Base-by-base conservation (phyloP, 2,329 filamentous ascomycete genomes). In the Aspergillus proliferans region DNA sequence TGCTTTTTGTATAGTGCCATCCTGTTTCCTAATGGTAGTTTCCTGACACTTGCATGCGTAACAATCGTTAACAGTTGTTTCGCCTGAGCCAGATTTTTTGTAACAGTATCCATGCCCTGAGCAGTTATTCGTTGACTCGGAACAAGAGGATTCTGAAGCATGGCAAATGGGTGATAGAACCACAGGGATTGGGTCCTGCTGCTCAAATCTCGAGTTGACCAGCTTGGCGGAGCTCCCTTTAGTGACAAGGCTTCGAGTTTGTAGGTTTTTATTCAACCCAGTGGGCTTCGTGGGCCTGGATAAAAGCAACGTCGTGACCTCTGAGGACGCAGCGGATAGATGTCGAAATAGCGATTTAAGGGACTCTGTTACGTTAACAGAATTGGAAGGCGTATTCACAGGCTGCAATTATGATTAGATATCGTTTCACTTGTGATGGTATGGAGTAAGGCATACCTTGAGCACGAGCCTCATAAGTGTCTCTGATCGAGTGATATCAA, bases 71-170 rank as follows among this genome's bases (percentile, higher is more conserved):
- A 72, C 68, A 47, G 66, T 64, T 12, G 46, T 50, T 19, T 64
- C 58, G 26, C 57, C 56, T 12, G 71, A 66, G 39, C 71, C 71
- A 55, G 81, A 90, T 62, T 85, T 86, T 66, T 86, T 76, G 56
- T 78, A 74, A 75, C 93, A 97, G 24, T 70, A 64, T 43, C 93
- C 93, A 69, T 93, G 90, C 47, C 86, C 83, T 12, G 86, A 88
- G 78, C 93, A 98, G 65, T 82, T 83, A 59, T 82, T 79, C 2
- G 93, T 98, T 38, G 74, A 75, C 49, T 77, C 76, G 45, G 79
- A 72, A 72, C 92, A 97, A 49, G 79, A 75, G 38, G 84, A 81
- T 58, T 83, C 71, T 2, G 84, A 84, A 46, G 76, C 67, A 76
- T 94, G 92, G 78, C 92, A 97, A 42, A 82, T 71, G 6, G 87